Base-by-base conservation (phyloP, 2,329 filamentous ascomycete species). In the Penicillium corylophilum region DNA sequence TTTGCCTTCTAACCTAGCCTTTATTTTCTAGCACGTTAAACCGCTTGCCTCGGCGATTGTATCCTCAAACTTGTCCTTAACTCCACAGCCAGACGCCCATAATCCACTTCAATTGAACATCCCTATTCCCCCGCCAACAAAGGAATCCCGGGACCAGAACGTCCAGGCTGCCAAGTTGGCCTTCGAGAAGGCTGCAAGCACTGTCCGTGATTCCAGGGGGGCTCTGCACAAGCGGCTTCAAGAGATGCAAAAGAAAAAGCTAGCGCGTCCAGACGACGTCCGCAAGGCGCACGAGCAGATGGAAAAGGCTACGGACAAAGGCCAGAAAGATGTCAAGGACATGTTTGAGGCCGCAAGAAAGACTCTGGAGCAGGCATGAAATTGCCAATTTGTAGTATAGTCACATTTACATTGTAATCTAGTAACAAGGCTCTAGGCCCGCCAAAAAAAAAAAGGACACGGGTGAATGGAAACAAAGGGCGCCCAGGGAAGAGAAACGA, bases 251-350 rank as follows among this genome's bases (percentile, higher is more conserved):
- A 70, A 75, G 57, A 74, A 70, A 53, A 77, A 73, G 50, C 49
- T 70, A 36, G 73, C 74, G 15, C 63, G 73, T 42, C 72, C 72
- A 26, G 76, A 79, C 61, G 74, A 77, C 59, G 58, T 76, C 50
- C 68, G 70, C 44, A 78, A 74, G 59, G 74, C 75, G 22, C 69
- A 75, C 50, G 73, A 74, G 53, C 67, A 72, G 55, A 77, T 79
- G 76, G 76, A 79, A 59, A 77, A 75, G 55, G 53, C 74, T 40
- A 69, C 72, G 18, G 73, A 75, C 42, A 76, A 73, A 61, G 76
- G 74, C 13, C 74, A 75, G 51, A 76, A 72, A 56, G 74, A 76
- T 48, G 70, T 73, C 42, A 77, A 74, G 61, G 72, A 74, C 54
- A 55, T 76, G 7, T 77, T 75, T 55, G 75, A 77, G 40, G 64